Conservation (phyloP, 495 filamentous ascomycete genomes). For the Aspergillus steynii region DNA sequence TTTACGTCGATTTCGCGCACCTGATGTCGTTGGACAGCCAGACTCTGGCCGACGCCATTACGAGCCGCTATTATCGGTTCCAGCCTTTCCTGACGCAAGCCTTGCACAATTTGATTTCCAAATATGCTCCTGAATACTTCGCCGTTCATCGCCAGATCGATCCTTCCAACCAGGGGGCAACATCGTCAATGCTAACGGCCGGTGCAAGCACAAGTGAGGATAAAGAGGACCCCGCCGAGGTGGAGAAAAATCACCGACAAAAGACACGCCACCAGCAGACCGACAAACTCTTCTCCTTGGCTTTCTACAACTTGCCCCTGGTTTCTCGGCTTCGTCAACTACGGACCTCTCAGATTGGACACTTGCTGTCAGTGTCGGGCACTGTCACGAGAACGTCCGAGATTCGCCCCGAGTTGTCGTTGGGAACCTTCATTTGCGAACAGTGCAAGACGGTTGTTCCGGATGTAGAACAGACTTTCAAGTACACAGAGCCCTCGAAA, state of each 20-base stretch:
- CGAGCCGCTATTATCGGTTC: conserved; percentile 91
- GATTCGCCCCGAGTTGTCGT: conserved; percentile 87
- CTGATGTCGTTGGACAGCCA: conserved; percentile 69
- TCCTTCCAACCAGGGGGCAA: conserved; percentile 59
- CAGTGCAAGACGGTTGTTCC: conserved; percentile 75
- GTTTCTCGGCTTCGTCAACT: conserved; percentile 87
- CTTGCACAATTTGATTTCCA: conserved; percentile 88
- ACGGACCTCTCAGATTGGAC: conserved; percentile 87
- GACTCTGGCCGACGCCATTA: conserved; percentile 77
- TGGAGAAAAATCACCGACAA: conserved; percentile 34
- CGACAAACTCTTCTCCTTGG: conserved; percentile 91
- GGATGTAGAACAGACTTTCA: conserved; percentile 96
- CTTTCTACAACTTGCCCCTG: conserved; percentile 96
- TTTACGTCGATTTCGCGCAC: conserved; percentile 96
- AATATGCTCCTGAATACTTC: conserved; percentile 93
- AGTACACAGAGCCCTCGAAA: conserved; percentile 94
- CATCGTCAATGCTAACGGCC: conserved; percentile 55
- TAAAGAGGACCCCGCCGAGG: conserved; percentile 57
- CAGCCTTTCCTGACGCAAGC: conserved; percentile 87
- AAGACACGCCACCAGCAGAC: conserved; percentile 93
- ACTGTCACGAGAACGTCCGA: conserved; percentile 97
- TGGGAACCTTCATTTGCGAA: conserved; percentile 92
- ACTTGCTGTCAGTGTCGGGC: conserved; percentile 90
- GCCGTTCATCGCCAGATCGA: conserved; percentile 81
- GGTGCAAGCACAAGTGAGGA: conserved; percentile 58